A percentile compares a stretch with the other conserved stretches of the same genome.
Conservation (phyloP, 257 asterid genomes). For the Solanum medicagineum region DNA sequence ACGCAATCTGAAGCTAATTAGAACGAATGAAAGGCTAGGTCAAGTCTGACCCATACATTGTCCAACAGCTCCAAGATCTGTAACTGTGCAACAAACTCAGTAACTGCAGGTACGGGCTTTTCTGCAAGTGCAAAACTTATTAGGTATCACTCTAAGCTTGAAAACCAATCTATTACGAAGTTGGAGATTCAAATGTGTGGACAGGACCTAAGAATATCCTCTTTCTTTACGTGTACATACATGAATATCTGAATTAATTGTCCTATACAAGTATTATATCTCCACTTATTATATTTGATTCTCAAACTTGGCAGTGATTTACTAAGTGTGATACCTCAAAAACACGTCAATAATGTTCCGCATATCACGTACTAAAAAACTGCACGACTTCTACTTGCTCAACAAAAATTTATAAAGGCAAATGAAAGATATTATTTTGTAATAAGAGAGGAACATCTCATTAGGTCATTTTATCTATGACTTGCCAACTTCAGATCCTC, state of each 20-base stretch:
- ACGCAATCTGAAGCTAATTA: background rate
- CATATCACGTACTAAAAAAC: background rate
- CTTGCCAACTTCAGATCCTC: background rate
- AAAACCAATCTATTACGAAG: background rate
- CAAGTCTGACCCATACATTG: constrained; percentile 38
- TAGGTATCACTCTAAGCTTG: background rate
- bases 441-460: background rate
- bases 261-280: constrained; percentile 2
- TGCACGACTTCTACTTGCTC: background rate
- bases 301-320: background rate
- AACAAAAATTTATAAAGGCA: background rate
- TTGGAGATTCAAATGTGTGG: background rate
- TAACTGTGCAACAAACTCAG: constrained; percentile 77
- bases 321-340: background rate
- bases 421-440: background rate
- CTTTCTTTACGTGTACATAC: background rate
- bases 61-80: constrained; percentile 87
- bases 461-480: background rate
- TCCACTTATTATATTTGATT: background rate
- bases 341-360: background rate
- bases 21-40: background rate
- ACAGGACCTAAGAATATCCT: background rate
- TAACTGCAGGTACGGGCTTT: constrained; percentile 52
- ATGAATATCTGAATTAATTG: constrained; percentile 6
- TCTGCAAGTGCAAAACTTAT: constrained; percentile 28